Conservation (phyloP, 148 eudicot genomes). For the Polygonum aviculare region DNA sequence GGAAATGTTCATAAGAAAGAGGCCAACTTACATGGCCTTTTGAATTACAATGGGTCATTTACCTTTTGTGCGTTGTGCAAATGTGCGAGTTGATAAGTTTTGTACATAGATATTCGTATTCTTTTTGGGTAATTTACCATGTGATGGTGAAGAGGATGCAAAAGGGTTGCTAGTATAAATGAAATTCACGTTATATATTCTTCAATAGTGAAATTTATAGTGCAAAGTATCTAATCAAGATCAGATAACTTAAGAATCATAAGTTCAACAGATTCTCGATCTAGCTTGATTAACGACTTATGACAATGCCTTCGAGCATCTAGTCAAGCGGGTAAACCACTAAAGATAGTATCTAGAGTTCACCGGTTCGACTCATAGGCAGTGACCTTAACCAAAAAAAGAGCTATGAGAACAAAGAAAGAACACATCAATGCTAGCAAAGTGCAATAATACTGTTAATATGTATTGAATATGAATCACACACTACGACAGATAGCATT, state of each 20-base stretch:
- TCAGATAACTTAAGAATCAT: no score
- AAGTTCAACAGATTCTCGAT: no score
- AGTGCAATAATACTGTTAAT: no score
- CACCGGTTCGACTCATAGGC: no score
- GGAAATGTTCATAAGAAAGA: not conserved
- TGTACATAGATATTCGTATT: not conserved
- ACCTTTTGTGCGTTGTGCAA: not conserved
- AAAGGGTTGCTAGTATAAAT: no score
- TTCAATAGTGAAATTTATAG: not conserved
- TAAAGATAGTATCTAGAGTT: no score
- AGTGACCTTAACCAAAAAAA: not conserved
- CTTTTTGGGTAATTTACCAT: not conserved
- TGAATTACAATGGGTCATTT: constrained; percentile 7
- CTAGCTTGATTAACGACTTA: no score
- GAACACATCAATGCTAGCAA: not conserved
- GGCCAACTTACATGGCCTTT: not conserved
- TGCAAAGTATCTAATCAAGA: not conserved
- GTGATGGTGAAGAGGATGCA: not conserved
- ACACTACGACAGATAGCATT: no score
- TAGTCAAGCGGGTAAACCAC: no score
- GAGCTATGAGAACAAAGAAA: not conserved
- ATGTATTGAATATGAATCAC: no score
- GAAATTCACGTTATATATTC: not conserved
- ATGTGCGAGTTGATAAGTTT: not conserved
- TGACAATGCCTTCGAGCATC: no score